Conservation (phyloP, 345 rosid species). For the Salix exigua region DNA sequence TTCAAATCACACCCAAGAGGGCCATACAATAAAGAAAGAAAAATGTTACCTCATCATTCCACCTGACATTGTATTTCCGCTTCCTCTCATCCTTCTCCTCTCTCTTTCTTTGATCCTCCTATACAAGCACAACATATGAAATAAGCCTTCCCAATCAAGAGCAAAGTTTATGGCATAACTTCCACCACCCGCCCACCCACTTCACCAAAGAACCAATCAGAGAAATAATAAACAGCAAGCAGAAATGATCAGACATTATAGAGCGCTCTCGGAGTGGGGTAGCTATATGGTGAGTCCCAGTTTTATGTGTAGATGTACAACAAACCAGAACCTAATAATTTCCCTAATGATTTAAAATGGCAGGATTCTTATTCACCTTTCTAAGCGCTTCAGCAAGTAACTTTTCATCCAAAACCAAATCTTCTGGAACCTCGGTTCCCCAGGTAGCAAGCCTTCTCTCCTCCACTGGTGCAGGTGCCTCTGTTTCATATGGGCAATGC, state of each 20-base stretch:
- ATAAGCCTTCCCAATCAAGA: background rate
- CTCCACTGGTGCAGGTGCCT: constrained; percentile 39
- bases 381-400: constrained; percentile 57
- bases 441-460: constrained; percentile 67
- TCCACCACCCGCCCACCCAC: background rate
- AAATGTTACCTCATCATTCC: constrained; percentile 43
- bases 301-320: background rate
- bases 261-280: background rate
- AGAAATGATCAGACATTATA: background rate
- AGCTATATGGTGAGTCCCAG: background rate
- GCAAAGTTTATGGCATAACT: background rate
- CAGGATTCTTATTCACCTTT: constrained; percentile 37
- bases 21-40: background rate
- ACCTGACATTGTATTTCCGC: constrained; percentile 50
- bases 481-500: constrained; percentile 21
- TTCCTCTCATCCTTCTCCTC: constrained; percentile 60
- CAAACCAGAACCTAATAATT: background rate
- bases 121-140: background rate
- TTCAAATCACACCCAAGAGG: background rate
- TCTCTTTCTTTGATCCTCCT: constrained; percentile 48
- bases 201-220: background rate
- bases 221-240: too few species aligned
- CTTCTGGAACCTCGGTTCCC: constrained; percentile 74
- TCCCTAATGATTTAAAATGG: background rate
- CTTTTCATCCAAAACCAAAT: constrained; percentile 58